A percentile compares a stretch with the other conserved stretches of the same genome.
phyloP scores from a whole-genome alignment of 1,284 basidiomycete species.

The Peniophora sp. region DNA sequence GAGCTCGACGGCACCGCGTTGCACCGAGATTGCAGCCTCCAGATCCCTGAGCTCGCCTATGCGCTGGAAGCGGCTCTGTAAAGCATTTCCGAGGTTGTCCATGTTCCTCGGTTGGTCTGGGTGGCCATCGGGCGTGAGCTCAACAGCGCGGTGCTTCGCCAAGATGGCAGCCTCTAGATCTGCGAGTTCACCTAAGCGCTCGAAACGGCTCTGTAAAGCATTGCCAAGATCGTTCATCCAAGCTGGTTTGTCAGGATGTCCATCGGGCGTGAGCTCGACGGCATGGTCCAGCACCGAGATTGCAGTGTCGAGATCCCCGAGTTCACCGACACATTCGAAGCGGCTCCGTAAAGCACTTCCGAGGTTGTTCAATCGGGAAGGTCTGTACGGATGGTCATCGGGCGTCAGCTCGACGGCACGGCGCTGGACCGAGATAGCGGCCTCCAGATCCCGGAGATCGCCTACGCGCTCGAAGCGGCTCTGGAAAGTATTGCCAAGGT shows the following conservation, averaged over 20 bases:
- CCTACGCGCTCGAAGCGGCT: background rate
- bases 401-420: background rate
- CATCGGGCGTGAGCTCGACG: background rate
- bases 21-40: background rate
- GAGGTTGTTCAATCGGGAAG: background rate
- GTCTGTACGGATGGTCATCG: background rate
- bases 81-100: background rate
- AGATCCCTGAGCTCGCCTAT: background rate
- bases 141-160: background rate
- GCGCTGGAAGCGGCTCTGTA: background rate
- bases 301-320: background rate
- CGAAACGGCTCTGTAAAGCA: background rate
- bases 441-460: background rate
- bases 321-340: background rate
- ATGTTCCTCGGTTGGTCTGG: background rate
- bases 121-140: background rate
- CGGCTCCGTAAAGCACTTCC: background rate
- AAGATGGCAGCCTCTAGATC: background rate
- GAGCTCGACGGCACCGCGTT: background rate
- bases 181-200: background rate
- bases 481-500: background rate
- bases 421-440: background rate
- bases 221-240: background rate
- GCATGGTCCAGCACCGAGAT: background rate
- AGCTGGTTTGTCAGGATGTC: background rate